Conservation (phyloP, 1,284 basidiomycete genomes). For the Ganoderma resinaceum region DNA sequence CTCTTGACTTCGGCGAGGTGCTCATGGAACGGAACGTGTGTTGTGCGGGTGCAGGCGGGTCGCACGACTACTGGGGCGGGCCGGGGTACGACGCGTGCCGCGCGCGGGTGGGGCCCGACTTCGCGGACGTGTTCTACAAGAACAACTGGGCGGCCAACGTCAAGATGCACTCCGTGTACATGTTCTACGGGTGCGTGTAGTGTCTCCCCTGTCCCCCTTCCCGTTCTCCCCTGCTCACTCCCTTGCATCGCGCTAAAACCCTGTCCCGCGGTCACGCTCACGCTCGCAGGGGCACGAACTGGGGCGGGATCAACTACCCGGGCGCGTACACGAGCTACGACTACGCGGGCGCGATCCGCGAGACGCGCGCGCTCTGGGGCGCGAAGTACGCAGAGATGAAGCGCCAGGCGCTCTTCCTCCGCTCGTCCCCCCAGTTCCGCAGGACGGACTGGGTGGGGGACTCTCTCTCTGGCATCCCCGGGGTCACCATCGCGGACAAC, state of each 20-base stretch:
- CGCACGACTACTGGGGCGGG: constrained; percentile 79
- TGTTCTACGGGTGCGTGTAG: constrained; percentile 76
- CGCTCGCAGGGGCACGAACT: constrained; percentile 70
- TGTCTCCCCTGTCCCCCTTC: too few species aligned
- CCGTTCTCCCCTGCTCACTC: not conserved
- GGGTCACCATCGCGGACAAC: constrained; percentile 55
- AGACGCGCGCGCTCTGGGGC: constrained; percentile 71
- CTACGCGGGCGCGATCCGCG: constrained; percentile 71
- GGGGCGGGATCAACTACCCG: constrained; percentile 61
- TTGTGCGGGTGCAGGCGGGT: constrained; percentile 52
- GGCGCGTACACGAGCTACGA: constrained; percentile 58
- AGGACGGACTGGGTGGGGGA: constrained; percentile 81
- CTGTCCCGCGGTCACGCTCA: not conserved
- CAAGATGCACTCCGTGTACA: constrained; percentile 81
- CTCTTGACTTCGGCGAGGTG: not conserved
- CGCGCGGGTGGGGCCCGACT: constrained; percentile 70
- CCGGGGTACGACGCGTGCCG: constrained; percentile 63
- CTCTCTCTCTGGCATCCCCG: constrained; percentile 43
- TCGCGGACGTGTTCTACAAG: constrained; percentile 78
- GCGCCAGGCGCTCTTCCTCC: constrained; percentile 75
- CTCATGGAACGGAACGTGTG: not conserved
- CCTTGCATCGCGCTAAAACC: not conserved
- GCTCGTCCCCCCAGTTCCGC: constrained; percentile 76
- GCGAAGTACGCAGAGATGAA: constrained; percentile 81
- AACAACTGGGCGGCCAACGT: constrained; percentile 80